Evolutionary conservation across 2,329 filamentous ascomycete genomes (phyloP), one percentile per base, ranked within the genome.

Genomic region (Albifimbria verrucaria): DNA sequence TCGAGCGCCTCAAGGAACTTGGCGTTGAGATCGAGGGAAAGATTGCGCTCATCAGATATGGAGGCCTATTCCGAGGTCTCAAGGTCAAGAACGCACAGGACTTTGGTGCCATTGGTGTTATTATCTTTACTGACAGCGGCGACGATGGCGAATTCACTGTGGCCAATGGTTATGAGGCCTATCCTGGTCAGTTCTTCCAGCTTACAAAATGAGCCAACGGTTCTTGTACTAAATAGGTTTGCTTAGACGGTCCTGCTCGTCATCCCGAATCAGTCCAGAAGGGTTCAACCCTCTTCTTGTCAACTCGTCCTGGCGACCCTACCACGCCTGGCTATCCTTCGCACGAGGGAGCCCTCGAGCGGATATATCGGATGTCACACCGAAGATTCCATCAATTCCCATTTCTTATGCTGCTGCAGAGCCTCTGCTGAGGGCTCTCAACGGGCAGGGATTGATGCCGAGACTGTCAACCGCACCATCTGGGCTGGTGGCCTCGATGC

Each of bases 31-130:
- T 94, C 10, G 69, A 86, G 59, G 90, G 90, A 43, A 93, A 92
- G 71, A 91, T 95, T 59, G 89, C 88, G 0, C 69, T 95, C 36
- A 82, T 80, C 17, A 89, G 88, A 63, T 95, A 95, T 64, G 90
- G 90, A 1, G 77, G 79, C 3, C 79, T 89, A 22, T 93, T 94
- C 72, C 81, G 91, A 39, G 91, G 90, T 0, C 72, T 95, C 45
- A 95, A 94, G 67, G 84, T 94, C 48, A 93, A 92, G 72, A 83
- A 90, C 52, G 90, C 91, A 1, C 86, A 92, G 65, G 88, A 96
- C 58, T 77, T 94, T 18, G 92, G 92, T 12, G 91, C 93, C 78
- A 76, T 94, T 28, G 92, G 90, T 15, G 81, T 83, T 10, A 76
- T 96, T 48, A 81, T 96, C 39, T 97, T 92, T 70, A 85, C 79